phyloP scores from a whole-genome alignment of 1,139 yeast species.

The Sugiyamaella novakii region DNA sequence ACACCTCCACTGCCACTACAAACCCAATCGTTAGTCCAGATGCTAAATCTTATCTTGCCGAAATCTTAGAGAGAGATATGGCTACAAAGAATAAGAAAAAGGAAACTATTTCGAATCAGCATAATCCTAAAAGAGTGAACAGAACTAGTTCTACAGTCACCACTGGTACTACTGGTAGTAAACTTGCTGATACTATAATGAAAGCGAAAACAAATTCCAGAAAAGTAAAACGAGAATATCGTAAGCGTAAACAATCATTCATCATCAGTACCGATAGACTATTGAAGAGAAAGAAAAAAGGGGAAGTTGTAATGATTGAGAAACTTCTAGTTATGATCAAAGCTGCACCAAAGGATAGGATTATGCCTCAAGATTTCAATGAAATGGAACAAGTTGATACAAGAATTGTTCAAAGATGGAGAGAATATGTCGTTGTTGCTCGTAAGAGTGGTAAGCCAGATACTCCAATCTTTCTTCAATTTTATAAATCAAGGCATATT shows the following conservation, averaged over 20 bases:
- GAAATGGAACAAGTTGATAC: constrained; percentile 58
- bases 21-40: constrained; percentile 1
- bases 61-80: constrained; percentile 21
- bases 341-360: constrained; percentile 36
- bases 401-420: constrained; percentile 70
- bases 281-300: constrained; percentile 42
- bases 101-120: not conserved
- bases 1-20: not conserved
- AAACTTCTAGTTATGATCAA: constrained; percentile 67
- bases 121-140: not conserved
- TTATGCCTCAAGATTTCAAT: constrained; percentile 41
- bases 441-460: constrained; percentile 55
- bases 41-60: constrained; percentile 24
- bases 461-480: constrained; percentile 60
- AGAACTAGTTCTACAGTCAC: not conserved
- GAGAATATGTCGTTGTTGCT: constrained; percentile 68
- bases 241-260: constrained; percentile 10
- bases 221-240: constrained; percentile 4
- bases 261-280: constrained; percentile 23
- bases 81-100: not conserved
- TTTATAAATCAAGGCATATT: constrained; percentile 55
- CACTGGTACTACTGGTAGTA: not conserved
- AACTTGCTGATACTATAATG: constrained; percentile 1
- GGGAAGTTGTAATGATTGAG: constrained; percentile 67
- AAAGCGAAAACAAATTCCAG: constrained; percentile 9